Percentiles rank a stretch among this genome's conserved stretches.
Evolutionary conservation across 331 rosid species (phyloP).

Genomic region (Erythrophleum ivorense): DNA sequence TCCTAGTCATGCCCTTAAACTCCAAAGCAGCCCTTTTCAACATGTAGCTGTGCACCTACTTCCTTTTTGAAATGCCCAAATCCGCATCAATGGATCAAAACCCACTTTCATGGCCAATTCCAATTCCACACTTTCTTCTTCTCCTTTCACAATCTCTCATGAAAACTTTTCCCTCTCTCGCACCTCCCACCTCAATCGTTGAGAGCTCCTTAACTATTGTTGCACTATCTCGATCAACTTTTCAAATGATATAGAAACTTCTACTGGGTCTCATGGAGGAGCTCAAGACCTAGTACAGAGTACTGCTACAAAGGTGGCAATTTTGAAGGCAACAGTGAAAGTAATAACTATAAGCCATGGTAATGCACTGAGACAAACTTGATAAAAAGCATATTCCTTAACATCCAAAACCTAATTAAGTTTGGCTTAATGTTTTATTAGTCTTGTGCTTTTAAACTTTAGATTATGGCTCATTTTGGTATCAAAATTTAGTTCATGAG

Average conservation of each 20-base stretch:
- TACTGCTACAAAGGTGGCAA: conserved; percentile 1
- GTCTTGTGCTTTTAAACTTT: conserved; percentile 18
- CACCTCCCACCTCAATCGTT: conserved; percentile 45
- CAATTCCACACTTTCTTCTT: neutral
- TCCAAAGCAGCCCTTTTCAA: too few species aligned
- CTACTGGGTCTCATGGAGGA: conserved; percentile 55
- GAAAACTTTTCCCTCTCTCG: conserved; percentile 23
- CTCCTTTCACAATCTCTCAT: conserved; percentile 7
- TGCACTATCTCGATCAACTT: conserved; percentile 39
- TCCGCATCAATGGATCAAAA: conserved; percentile 18
- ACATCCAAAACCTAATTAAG: conserved; percentile 3
- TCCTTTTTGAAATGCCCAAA: conserved; percentile 18
- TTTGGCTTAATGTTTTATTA: conserved; percentile 26
- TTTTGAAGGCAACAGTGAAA: too few species aligned
- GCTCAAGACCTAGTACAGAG: conserved; percentile 36
- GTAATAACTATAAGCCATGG: conserved; percentile 13
- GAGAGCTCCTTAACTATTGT: conserved; percentile 49
- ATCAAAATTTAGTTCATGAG: conserved; percentile 18
- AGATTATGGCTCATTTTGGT: neutral
- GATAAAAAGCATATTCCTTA: neutral
- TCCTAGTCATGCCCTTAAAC: too few species aligned
- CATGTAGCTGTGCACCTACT: neutral
- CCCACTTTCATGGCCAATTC: neutral
- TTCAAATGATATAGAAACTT: conserved; percentile 51
- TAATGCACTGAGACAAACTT: conserved; percentile 4